Percentiles rank a stretch among this genome's conserved stretches.
These are phyloP conservation scores for Saccharomycodes ludwigii DNA, from an alignment of 805 yeast species.

Conservation along the genomic window DNA sequence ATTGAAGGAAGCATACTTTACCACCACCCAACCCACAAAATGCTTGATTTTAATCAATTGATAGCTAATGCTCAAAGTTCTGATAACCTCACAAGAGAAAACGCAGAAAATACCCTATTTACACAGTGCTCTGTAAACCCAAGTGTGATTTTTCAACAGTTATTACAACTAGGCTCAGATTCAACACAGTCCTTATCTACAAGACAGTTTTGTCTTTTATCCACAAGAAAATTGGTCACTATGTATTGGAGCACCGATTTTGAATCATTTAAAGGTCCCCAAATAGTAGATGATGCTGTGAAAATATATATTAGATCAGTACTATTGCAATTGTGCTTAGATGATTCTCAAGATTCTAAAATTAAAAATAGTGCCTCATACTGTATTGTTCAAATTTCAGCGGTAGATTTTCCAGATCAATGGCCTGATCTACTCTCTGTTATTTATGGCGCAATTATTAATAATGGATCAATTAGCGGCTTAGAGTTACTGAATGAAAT, in stretches of 20 bases:
- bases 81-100: slow-evolving; percentile 38
- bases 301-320: slow-evolving; percentile 39
- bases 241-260: slow-evolving; percentile 78
- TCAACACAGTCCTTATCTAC: slow-evolving; percentile 21
- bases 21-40: too few species aligned
- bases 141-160: neutral
- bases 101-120: slow-evolving; percentile 40
- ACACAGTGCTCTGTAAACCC: neutral
- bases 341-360: slow-evolving; percentile 39
- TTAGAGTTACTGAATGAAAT: slow-evolving; percentile 57
- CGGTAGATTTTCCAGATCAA: slow-evolving; percentile 88
- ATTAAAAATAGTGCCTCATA: slow-evolving; percentile 58
- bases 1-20: too few species aligned
- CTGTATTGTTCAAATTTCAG: slow-evolving; percentile 72
- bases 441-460: slow-evolving; percentile 31
- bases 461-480: slow-evolving; percentile 33
- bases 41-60: slow-evolving; percentile 11
- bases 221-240: slow-evolving; percentile 57
- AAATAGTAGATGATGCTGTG: slow-evolving; percentile 34
- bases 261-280: slow-evolving; percentile 57
- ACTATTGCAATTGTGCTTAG: slow-evolving; percentile 34
- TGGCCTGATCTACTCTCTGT: slow-evolving; percentile 65
- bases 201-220: slow-evolving; percentile 54
- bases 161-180: slow-evolving; percentile 21
- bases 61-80: slow-evolving; percentile 27